A percentile compares a stretch with the other conserved stretches of the same genome.
phyloP scores from a whole-genome alignment of 2,329 filamentous ascomycete species.

The Phyllosticta ampelicida region DNA sequence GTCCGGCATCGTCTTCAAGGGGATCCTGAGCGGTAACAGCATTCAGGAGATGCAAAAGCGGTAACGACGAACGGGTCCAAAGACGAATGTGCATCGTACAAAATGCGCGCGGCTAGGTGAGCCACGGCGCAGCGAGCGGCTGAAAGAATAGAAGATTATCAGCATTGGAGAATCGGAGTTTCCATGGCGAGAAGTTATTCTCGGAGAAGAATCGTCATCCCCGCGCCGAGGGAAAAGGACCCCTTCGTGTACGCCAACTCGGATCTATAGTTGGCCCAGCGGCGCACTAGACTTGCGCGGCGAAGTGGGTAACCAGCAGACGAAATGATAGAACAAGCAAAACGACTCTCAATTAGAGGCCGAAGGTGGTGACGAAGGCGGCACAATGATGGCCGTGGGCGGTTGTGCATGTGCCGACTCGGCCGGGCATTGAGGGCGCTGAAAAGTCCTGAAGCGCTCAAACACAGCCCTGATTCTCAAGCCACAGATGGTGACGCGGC shows the following conservation, averaged over 20 bases:
- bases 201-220: neutral
- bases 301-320: neutral
- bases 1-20: neutral
- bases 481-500: neutral
- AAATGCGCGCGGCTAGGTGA: neutral
- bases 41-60: neutral
- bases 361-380: neutral
- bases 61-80: neutral
- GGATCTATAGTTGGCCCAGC: neutral
- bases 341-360: neutral
- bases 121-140: neutral
- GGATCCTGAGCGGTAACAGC: conserved; percentile 1
- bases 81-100: neutral
- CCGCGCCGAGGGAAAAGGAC: neutral
- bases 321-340: neutral
- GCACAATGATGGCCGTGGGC: neutral
- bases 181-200: neutral
- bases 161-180: neutral
- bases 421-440: neutral
- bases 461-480: neutral
- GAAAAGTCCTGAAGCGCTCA: neutral
- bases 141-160: neutral
- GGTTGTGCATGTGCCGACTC: neutral
- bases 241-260: neutral
- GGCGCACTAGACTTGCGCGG: neutral